Conservation (phyloP, 2,329 filamentous ascomycete species). For the Microcera coccophila region DNA sequence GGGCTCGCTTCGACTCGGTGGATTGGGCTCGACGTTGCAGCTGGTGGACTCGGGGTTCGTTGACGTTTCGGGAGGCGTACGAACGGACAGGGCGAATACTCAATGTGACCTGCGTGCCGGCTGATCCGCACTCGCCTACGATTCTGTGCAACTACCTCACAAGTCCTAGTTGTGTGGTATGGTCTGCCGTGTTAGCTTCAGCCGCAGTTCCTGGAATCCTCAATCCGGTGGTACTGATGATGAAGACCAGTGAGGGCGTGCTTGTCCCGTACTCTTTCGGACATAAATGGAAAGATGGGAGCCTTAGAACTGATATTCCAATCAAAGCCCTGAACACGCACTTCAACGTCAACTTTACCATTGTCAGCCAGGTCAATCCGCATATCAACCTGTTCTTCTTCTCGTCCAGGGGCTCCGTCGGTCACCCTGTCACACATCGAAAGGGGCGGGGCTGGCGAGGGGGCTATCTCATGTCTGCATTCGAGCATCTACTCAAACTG, state of each 20-base stretch:
- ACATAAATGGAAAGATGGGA: conserved; percentile 99
- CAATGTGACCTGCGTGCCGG: conserved; percentile 93
- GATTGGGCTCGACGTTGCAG: conserved; percentile 82
- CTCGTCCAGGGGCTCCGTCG: conserved; percentile 85
- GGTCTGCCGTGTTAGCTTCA: conserved; percentile 92
- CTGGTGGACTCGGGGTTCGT: conserved; percentile 88
- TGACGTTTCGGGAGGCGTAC: conserved; percentile 94
- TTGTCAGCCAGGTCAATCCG: conserved; percentile 85
- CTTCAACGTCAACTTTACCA: conserved; percentile 98
- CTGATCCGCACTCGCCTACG: conserved; percentile 86
- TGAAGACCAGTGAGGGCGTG: conserved; percentile 74
- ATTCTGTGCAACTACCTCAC: conserved; percentile 96
- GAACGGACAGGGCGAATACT: conserved; percentile 89
- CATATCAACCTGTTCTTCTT: conserved; percentile 99
- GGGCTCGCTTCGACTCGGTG: conserved; percentile 87
- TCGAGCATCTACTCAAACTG: conserved; percentile 92
- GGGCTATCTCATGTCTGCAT: conserved; percentile 86
- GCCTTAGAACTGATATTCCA: conserved; percentile 88
- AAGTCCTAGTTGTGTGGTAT: conserved; percentile 93
- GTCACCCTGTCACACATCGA: conserved; percentile 89
- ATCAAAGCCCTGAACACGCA: conserved; percentile 91
- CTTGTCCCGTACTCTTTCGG: conserved; percentile 92
- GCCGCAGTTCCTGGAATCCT: conserved; percentile 94
- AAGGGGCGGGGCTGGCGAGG: conserved; percentile 93
- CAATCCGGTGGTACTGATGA: conserved; percentile 89